Base-by-base conservation (phyloP, 1,139 yeast genomes). In the Lodderomyces pseudojiufengensis region DNA sequence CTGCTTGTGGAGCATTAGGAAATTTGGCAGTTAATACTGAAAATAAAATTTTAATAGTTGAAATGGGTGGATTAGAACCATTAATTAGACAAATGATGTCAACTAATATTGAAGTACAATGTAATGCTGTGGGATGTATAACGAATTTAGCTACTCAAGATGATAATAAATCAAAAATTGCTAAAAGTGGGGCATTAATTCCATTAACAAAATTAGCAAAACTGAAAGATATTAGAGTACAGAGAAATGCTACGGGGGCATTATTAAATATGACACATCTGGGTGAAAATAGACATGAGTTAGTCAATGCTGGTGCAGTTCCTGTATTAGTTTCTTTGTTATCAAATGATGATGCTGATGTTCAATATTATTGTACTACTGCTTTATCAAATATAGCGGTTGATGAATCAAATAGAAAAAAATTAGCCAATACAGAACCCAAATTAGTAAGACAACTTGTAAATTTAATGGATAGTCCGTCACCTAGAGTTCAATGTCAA, bases 81-180 rank as follows among this genome's bases (percentile, higher is more conserved):
- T 74, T 92, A 37, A 92, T 92, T 51, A 82, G 95, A 59, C 98
- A 94, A 63, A 92, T 92, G 99, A 83, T 87, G 84, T 84, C 95
- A 31, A 79, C 95, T 40, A 92, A 94, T 53, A 95, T 92, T 43
- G 99, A 92, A 59, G 98, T 94, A 27, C 98, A 94, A 63, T 92
- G 99, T 61, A 92, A 92, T 57, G 98, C 99, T 3, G 98, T 94
- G 39, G 99, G 99, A 8, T 94, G 98, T 59, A 90, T 92, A 57
- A 92, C 99, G 26, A 92, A 92, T 58, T 76, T 92, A 60, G 98
- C 98, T 10, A 92, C 98, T n/a, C 96, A 87, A 62, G 98, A 92
- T 61, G 96, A 88, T 53, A 94, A 92, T 64, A 92, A 92, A 62
- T 80, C 94, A 35, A 88, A 87, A 58, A 92, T 92, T 52, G 98